phyloP scores from a whole-genome alignment of 148 eudicot species.

The Vaccinium darrowii region DNA sequence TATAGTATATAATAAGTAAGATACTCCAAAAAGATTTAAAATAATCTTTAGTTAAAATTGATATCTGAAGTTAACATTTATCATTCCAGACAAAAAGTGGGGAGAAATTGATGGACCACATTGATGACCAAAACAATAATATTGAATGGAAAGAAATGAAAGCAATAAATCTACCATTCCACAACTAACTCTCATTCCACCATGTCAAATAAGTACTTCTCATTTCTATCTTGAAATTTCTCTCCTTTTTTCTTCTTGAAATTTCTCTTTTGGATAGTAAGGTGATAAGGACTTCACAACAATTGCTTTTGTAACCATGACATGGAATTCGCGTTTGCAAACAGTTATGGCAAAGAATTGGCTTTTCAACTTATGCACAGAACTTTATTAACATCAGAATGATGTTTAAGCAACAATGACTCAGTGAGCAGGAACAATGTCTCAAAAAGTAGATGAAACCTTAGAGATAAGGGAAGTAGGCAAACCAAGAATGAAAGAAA shows the following conservation, averaged over 20 bases:
- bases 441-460: not conserved
- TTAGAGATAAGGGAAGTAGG: not conserved
- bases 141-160: not conserved
- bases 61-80: not conserved
- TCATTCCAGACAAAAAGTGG: not conserved
- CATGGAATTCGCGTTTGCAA: not conserved
- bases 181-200: constrained; percentile 9
- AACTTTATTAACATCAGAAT: not conserved
- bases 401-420: not conserved
- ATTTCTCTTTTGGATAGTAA: not conserved
- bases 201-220: not conserved
- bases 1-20: not conserved
- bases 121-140: constrained; percentile 7
- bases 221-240: not conserved
- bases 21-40: not conserved
- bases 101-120: not conserved
- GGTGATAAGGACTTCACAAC: not conserved
- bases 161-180: constrained; percentile 8
- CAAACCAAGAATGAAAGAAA: not conserved
- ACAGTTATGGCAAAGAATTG: not conserved
- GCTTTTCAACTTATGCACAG: not conserved
- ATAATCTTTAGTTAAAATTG: not conserved
- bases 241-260: not conserved
- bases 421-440: not conserved
- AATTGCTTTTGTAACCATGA: not conserved